Evolutionary conservation across 208 protist species (phyloP).

Genomic region (Borovskyia barvae): DNA sequence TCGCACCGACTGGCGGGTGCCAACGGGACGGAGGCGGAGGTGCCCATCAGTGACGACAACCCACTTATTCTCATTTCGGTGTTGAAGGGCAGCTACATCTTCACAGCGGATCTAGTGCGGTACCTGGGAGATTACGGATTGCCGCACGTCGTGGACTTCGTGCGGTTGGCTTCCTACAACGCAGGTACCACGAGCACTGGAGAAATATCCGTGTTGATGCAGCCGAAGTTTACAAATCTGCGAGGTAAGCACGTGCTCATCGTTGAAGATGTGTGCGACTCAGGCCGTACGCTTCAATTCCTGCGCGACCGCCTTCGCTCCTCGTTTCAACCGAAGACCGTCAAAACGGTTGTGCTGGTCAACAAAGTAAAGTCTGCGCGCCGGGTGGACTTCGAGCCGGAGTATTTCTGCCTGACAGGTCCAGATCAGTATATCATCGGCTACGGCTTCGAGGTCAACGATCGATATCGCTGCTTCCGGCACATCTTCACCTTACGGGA

Average conservation of each 20-base stretch:
- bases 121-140: conserved; percentile 69
- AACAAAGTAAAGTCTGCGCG: conserved; percentile 73
- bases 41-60: conserved; percentile 72
- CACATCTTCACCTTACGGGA: conserved; percentile 81
- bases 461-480: conserved; percentile 75
- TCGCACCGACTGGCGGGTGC: conserved; percentile 7
- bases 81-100: conserved; percentile 90
- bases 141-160: conserved; percentile 83
- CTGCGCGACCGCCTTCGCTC: conserved; percentile 39
- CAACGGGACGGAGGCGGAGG: conserved; percentile 11
- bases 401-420: conserved; percentile 63
- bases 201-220: conserved; percentile 46
- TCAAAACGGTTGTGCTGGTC: conserved; percentile 73
- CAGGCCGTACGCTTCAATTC: conserved; percentile 72
- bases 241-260: conserved; percentile 84
- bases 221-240: conserved; percentile 61
- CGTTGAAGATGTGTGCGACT: conserved; percentile 89
- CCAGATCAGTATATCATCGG: conserved; percentile 88
- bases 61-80: conserved; percentile 87
- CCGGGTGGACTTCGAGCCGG: conserved; percentile 47
- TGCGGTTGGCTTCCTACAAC: conserved; percentile 78
- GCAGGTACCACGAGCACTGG: conserved; percentile 63
- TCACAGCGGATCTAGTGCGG: conserved; percentile 87
- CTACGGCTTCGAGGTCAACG: conserved; percentile 93
- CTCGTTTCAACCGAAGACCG: conserved; percentile 49